Evolutionary conservation across 2,329 filamentous ascomycete species (phyloP).

Genomic region (Thelonectria discophora): DNA sequence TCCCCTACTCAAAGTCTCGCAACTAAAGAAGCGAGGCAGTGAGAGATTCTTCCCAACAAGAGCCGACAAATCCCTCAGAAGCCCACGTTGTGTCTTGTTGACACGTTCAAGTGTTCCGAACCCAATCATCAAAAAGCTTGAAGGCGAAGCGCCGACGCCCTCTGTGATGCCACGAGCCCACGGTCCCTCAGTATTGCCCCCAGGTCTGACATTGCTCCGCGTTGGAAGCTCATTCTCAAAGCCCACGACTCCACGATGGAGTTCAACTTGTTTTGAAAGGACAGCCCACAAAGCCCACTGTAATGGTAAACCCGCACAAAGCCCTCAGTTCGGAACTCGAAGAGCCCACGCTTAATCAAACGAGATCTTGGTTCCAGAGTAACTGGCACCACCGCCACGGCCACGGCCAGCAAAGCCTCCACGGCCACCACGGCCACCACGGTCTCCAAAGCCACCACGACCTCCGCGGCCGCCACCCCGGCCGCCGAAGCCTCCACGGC

Average conservation of each 20-base stretch:
- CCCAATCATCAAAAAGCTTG: constrained; percentile 48
- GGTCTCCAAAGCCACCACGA: constrained; percentile 58
- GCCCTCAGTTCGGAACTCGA: constrained; percentile 52
- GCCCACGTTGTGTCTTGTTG: constrained; percentile 45
- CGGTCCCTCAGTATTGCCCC: constrained; percentile 57
- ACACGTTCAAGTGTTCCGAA: constrained; percentile 36
- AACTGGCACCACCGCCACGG: constrained; percentile 57
- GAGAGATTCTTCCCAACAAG: constrained; percentile 43
- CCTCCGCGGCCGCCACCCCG: constrained; percentile 61
- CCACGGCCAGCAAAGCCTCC: constrained; percentile 57
- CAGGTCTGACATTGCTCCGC: constrained; percentile 62
- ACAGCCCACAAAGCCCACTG: constrained; percentile 63
- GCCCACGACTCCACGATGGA: constrained; percentile 56
- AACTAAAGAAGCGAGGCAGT: constrained; percentile 17
- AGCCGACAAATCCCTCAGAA: constrained; percentile 54
- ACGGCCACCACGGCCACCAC: constrained; percentile 55
- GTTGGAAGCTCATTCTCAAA: constrained; percentile 60
- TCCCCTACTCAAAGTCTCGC: constrained; percentile 37
- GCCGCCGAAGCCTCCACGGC: constrained; percentile 55
- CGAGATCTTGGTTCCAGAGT: constrained; percentile 79
- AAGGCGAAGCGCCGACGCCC: constrained; percentile 25
- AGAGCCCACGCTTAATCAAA: constrained; percentile 61
- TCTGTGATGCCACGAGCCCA: constrained; percentile 50
- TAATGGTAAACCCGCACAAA: constrained; percentile 52
- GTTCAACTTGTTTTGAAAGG: constrained; percentile 57